These are phyloP conservation scores for Crithidia bombi DNA, from an alignment of 208 protist species.

Conservation along the genomic window DNA sequence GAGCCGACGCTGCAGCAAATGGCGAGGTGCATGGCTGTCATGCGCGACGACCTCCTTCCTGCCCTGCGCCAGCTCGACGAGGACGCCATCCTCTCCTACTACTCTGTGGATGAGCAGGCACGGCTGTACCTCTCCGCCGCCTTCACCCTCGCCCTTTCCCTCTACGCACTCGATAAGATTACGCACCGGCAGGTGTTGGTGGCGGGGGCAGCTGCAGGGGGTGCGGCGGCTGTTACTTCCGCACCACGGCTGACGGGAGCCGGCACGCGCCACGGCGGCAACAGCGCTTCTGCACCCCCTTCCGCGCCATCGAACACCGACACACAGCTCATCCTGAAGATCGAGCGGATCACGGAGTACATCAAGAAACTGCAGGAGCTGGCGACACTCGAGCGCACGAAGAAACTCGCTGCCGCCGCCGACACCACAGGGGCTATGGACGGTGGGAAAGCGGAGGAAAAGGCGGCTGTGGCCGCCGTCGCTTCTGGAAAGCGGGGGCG, in stretches of 20 bases:
- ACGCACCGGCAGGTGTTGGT: conserved; percentile 28
- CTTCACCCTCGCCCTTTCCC: conserved; percentile 63
- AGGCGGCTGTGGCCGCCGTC: neutral
- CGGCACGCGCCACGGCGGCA: conserved; percentile 5
- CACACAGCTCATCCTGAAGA: conserved; percentile 79
- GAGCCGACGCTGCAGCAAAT: conserved; percentile 52
- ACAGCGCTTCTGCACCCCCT: neutral
- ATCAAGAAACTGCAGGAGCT: conserved; percentile 90
- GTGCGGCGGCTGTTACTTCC: neutral
- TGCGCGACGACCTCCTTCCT: conserved; percentile 51
- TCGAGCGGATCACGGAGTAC: conserved; percentile 86
- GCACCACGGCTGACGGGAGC: conserved; percentile 5
- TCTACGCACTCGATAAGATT: conserved; percentile 76
- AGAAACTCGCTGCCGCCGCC: conserved; percentile 7
- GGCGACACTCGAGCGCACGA: conserved; percentile 41
- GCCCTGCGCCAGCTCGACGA: conserved; percentile 64
- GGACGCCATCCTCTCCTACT: conserved; percentile 69
- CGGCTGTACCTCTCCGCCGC: conserved; percentile 78
- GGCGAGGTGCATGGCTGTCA: conserved; percentile 32
- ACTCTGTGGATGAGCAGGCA: conserved; percentile 79
- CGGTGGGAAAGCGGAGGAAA: neutral
- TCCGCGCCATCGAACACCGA: conserved; percentile 29
- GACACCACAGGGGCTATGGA: conserved; percentile 4
- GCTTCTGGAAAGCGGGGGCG: too few relatives aligned
- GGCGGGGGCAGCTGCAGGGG: neutral